Evolutionary conservation across 2,329 filamentous ascomycete genomes (phyloP), one percentile per base, ranked within the genome.

Genomic region (Hypoxylon sp.): DNA sequence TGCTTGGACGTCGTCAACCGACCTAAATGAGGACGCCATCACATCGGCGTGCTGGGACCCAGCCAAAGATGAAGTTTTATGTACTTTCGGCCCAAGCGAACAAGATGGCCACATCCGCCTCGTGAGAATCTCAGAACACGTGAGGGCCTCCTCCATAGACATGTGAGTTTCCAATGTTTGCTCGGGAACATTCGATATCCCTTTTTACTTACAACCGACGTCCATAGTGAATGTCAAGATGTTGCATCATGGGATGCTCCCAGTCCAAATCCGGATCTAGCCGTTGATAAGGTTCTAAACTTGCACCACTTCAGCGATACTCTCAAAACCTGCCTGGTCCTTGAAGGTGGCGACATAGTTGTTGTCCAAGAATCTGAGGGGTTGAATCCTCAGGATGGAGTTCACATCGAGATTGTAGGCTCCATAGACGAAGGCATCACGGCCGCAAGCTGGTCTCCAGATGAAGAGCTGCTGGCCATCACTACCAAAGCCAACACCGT

Each of bases 401-500:
- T 94, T 40, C 90, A 92, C 74, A 94, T 99, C 74, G 96, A 98
- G 80, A 98, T 99, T 74, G 90, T 98, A 71, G 96, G 96, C 49
- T 97, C 94, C 35, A 93, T 99, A 40, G 94, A 98, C 81, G 92
- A 92, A 65, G 96, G 95, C 25, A 97, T 99, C 74, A 89, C 90
- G 25, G 94, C 94, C 14, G 95, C 95, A 14, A 88, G 89, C 73
- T 99, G 96, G 96, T 97, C 95, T 42, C 95, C 95, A 2, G 96
- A 99, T 77, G 95, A 98, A 77, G 95, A 98, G 79, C 85, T 98
- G 17, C 84, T 99, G 49, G 90, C 92, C 61, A 89, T 99, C 69
- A 89, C 91, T 59, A 98, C 96, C 17, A 90, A 90, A 75, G 91
- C 90, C 44, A 86, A 90, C 67, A 96, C 93, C 0, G 85, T 96